A percentile compares a stretch with the other conserved stretches of the same genome.
These are phyloP conservation scores for Phalaenopsis equestris DNA, from an alignment of 106 monocot species.

Conservation along the genomic window DNA sequence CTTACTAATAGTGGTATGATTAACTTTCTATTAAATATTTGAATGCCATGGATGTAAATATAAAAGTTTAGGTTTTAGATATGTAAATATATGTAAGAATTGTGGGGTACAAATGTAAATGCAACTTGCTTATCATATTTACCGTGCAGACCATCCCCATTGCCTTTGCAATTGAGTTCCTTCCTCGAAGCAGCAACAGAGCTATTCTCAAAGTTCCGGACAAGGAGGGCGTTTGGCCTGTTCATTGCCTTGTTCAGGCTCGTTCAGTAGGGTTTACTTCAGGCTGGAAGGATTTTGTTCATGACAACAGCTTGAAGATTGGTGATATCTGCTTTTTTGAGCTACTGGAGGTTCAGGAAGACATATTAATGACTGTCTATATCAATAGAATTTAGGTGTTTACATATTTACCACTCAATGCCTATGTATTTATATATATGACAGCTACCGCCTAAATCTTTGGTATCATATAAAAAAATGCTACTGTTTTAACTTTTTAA, in stretches of 20 bases:
- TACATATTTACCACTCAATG: no score
- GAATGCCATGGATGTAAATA: no score
- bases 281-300: slow-evolving; percentile 15
- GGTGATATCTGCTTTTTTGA: slow-evolving; percentile 28
- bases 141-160: slow-evolving; percentile 10
- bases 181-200: background rate
- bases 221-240: slow-evolving; percentile 2
- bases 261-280: background rate
- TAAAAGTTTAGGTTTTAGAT: no score
- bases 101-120: no score
- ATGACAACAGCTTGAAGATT: slow-evolving; percentile 15
- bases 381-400: background rate
- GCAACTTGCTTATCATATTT: no score
- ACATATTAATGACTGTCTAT: slow-evolving; percentile 10
- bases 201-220: slow-evolving; percentile 14
- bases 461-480: no score
- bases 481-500: no score
- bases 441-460: no score
- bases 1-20: no score
- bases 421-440: no score
- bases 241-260: background rate
- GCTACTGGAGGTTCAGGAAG: background rate
- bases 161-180: slow-evolving; percentile 4
- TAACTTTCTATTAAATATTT: no score
- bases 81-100: no score